These are phyloP conservation scores for Medicago lupulina DNA, from an alignment of 306 rosid genomes.

Conservation along the genomic window DNA sequence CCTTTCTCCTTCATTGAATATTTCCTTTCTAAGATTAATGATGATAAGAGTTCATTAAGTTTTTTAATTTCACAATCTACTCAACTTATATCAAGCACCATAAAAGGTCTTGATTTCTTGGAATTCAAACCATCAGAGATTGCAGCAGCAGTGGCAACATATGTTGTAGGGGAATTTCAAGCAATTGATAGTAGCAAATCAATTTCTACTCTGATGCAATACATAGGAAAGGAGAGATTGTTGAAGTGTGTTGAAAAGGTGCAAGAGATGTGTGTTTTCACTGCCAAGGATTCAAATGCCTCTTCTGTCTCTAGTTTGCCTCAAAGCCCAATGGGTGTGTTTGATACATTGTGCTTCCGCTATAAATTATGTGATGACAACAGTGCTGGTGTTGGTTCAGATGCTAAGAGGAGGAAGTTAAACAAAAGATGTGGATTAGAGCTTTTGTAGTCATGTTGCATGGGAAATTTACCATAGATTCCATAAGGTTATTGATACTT, in stretches of 20 bases:
- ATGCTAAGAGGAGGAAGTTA: conserved; percentile 86
- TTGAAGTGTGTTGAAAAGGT: conserved; percentile 66
- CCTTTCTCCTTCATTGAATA: conserved; percentile 86
- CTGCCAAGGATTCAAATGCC: conserved; percentile 46
- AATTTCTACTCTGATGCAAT: conserved; percentile 65
- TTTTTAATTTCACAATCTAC: conserved; percentile 55
- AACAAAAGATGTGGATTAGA: conserved; percentile 71
- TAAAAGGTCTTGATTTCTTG: conserved; percentile 82
- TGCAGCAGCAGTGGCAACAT: conserved; percentile 89
- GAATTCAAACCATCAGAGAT: conserved; percentile 93
- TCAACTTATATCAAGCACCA: conserved; percentile 62
- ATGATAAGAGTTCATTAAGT: conserved; percentile 52
- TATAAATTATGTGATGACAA: conserved; percentile 77
- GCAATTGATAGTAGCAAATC: conserved; percentile 61
- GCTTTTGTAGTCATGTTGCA: conserved; percentile 46
- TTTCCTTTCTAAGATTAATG: conserved; percentile 72
- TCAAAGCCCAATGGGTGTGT: conserved; percentile 82
- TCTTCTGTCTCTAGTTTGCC: conserved; percentile 57
- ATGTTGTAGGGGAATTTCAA: conserved; percentile 64
- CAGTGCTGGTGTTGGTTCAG: conserved; percentile 53
- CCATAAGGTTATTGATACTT: conserved; percentile 25
- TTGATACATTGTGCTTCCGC: conserved; percentile 79
- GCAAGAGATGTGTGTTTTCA: conserved; percentile 41
- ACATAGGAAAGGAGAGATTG: conserved; percentile 79
- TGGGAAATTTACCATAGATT: conserved; percentile 46